Conservation (phyloP, 164 flowering plant species). For the Vitis rotundifolia region DNA sequence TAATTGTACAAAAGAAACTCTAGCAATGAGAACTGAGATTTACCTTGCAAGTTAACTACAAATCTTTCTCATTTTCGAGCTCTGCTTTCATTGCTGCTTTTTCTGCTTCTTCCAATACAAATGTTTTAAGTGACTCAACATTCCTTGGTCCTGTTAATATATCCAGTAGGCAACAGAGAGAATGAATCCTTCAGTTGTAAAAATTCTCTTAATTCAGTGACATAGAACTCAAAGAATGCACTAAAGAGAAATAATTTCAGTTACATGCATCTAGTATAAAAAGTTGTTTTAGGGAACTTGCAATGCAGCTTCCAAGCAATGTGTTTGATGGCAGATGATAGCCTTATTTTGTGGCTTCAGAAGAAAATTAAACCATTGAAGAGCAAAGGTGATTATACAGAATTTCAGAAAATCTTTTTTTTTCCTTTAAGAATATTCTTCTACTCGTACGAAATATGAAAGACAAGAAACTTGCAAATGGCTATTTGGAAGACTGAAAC, state of each 20-base stretch:
- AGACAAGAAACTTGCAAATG: too few relatives aligned
- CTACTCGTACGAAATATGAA: too few relatives aligned
- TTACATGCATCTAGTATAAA: background rate
- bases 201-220: background rate
- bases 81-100: conserved; percentile 73
- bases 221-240: background rate
- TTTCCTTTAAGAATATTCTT: too few relatives aligned
- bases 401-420: too few relatives aligned
- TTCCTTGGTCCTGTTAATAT: conserved; percentile 60
- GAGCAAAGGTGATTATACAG: too few relatives aligned
- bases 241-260: background rate
- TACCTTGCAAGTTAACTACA: conserved; percentile 34
- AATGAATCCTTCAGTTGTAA: conserved; percentile 1
- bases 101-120: conserved; percentile 78
- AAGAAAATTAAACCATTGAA: too few relatives aligned
- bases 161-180: background rate
- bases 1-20: too few relatives aligned
- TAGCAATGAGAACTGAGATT: background rate
- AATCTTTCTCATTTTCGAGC: conserved; percentile 51
- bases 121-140: conserved; percentile 74
- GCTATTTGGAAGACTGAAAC: too few relatives aligned
- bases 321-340: background rate
- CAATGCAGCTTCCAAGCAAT: background rate
- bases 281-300: background rate
- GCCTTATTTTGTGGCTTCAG: too few relatives aligned